Evolutionary conservation across 306 rosid genomes (phyloP).

Genomic region (Cucumis sativus): Cucumber_9930_V3 NC_026655.2:25428501-25429000

Average conservation of each 20-base stretch:
- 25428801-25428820: neutral
- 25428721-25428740: neutral
- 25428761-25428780: too few species aligned
- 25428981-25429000: neutral
- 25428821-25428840: neutral
- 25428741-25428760: too few species aligned
- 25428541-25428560: neutral
- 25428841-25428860: neutral
- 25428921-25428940: neutral
- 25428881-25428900: neutral
- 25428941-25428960: neutral
- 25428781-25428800: neutral
- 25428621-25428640: too few species aligned
- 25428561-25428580: neutral
- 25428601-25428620: neutral
- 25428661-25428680: neutral
- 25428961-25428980: neutral
- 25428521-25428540: constrained; percentile 8
- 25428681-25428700: neutral
- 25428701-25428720: too few species aligned
- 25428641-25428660: too few species aligned
- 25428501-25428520: constrained; percentile 2
- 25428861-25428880: neutral
- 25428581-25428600: neutral
- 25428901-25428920: neutral